Evolutionary conservation across 352 stramenopile species (phyloP).

Genomic region (Phytophthora ohioensis): DNA sequence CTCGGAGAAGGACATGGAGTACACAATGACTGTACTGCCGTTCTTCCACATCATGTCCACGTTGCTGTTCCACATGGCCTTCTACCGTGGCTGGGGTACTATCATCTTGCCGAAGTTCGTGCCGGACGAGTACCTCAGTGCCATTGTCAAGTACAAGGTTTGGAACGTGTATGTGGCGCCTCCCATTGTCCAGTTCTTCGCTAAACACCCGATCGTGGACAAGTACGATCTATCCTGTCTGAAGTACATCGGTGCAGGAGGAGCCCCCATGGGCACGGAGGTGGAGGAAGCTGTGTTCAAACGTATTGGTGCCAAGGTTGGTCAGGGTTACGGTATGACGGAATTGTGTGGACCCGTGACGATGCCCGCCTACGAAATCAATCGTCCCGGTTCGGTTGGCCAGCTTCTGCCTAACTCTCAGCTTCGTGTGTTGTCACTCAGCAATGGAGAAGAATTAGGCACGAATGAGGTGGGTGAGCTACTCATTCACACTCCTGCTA

Average conservation of each 20-base stretch:
- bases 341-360: slow-evolving; percentile 67
- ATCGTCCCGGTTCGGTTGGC: slow-evolving; percentile 41
- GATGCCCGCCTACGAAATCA: slow-evolving; percentile 40
- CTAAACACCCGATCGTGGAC: slow-evolving; percentile 89
- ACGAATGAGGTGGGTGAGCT: slow-evolving; percentile 70
- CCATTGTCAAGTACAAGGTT: slow-evolving; percentile 77
- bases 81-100: slow-evolving; percentile 68
- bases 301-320: slow-evolving; percentile 62
- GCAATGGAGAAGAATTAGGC: slow-evolving; percentile 40
- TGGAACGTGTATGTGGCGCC: slow-evolving; percentile 75
- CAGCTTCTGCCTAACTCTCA: slow-evolving; percentile 52
- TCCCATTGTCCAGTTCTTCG: slow-evolving; percentile 80
- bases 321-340: slow-evolving; percentile 69
- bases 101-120: slow-evolving; percentile 91
- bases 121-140: slow-evolving; percentile 80
- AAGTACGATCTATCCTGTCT: slow-evolving; percentile 88
- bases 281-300: slow-evolving; percentile 67
- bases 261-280: slow-evolving; percentile 83
- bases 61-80: slow-evolving; percentile 72
- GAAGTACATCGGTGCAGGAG: slow-evolving; percentile 76
- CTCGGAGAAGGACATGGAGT: slow-evolving; percentile 53
- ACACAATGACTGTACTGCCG: slow-evolving; percentile 68
- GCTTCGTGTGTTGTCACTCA: slow-evolving; percentile 45
- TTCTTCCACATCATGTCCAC: slow-evolving; percentile 95
- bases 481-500: slow-evolving; percentile 58